Evolutionary conservation across 257 asterid species (phyloP).

Genomic region (Verbena officinalis): DNA sequence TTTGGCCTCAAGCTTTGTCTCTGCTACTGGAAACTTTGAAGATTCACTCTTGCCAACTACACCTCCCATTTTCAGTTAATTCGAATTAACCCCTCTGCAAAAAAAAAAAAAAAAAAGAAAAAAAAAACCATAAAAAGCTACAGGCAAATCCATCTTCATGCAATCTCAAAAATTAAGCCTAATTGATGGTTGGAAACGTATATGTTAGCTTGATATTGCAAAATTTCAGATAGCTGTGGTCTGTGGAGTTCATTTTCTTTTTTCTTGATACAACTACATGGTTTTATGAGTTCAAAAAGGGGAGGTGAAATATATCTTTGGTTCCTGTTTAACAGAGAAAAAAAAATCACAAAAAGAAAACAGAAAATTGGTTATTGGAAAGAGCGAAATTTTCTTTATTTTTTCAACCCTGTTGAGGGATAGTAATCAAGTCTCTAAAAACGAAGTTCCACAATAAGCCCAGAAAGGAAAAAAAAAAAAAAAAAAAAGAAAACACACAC

Average conservation of each 20-base stretch:
- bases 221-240: slow-evolving; percentile 9
- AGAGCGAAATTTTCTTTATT: neutral
- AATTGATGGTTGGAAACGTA: too few relatives aligned
- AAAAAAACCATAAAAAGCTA: neutral
- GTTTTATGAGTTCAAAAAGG: too few relatives aligned
- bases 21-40: slow-evolving; percentile 35
- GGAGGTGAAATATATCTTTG: too few relatives aligned
- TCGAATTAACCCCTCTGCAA: slow-evolving; percentile 4
- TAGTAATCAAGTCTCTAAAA: slow-evolving; percentile 13
- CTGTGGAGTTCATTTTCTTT: too few relatives aligned
- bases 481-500: neutral
- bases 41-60: slow-evolving; percentile 47
- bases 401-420: neutral
- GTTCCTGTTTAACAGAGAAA: too few relatives aligned
- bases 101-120: neutral
- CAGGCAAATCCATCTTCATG: slow-evolving; percentile 1
- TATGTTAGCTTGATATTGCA: slow-evolving; percentile 5
- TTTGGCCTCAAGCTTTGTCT: slow-evolving; percentile 64
- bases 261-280: too few relatives aligned
- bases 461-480: neutral
- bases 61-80: slow-evolving; percentile 54
- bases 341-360: too few relatives aligned
- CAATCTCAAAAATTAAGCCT: too few relatives aligned
- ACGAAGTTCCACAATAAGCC: neutral
- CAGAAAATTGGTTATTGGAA: neutral